Evolutionary conservation across 768 basidiomycete species (phyloP), one percentile per base, ranked within the genome.

Genomic region (Suillus americanus): DNA sequence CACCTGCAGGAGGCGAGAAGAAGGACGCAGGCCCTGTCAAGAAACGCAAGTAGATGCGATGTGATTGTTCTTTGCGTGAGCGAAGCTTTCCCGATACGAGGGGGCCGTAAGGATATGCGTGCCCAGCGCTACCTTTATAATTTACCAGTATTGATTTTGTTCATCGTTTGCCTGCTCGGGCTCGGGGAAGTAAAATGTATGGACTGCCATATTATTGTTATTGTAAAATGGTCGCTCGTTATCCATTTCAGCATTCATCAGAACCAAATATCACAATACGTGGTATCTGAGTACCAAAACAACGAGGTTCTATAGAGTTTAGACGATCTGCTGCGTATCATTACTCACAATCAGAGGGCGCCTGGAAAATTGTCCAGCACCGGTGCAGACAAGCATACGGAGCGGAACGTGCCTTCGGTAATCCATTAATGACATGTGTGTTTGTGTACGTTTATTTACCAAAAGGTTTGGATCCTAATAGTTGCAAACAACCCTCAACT

Each of bases 1-100:
- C 90, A 6, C 80, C 89, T 63, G 89, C 91, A 35, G 88, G 89
- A 69, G 89, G 84, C 43, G 86, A 87, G 66, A 89, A 92, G 83
- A 87, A 89, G 80, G 85, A 87, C 13, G 89, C 91, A 66, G 81
- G 80, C 62, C 67, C 76, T 50, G 75, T 87, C 66, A 94, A 91
- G 85, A 94, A 92, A 83, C 89, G 92, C 72, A 85, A 86, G 79
- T 85, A 85, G 76, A 73, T 48, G 56, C 23, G 25, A 53, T 59
- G 57, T 20, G 38, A 43, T 13, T 12, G 53, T 54, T 35, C 30
- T 33, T 40, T 20, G 40, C 5, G 18, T 40, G 16, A 46, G 53
- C 55, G 18, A 61, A 28, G 3, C 25, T 54, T 56, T 61, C 46
- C 10, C 60, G 61, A 35, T 23, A 38, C 13, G 45, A 30, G 13